These are phyloP conservation scores for Wallacemonas sp. DNA, from an alignment of 208 protist species.

Conservation along the genomic window DNA sequence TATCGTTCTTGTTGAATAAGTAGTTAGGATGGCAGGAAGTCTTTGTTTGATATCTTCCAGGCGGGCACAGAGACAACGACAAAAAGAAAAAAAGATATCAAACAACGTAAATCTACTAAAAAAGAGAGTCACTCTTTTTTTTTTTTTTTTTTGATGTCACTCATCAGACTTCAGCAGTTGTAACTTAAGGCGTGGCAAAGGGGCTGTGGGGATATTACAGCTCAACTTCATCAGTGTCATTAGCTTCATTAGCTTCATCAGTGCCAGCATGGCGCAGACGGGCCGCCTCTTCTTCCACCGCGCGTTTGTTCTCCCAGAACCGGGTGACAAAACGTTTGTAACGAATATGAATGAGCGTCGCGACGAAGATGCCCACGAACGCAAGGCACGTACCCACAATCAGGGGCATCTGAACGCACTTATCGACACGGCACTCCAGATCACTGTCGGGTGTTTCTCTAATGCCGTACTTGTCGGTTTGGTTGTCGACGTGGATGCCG, in stretches of 20 bases:
- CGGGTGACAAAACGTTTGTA: conserved; percentile 43
- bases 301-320: neutral
- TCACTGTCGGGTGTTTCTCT: conserved; percentile 14
- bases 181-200: conserved; percentile 16
- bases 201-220: conserved; percentile 15
- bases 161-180: neutral
- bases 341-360: conserved; percentile 38
- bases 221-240: neutral
- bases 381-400: conserved; percentile 43
- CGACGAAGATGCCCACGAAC: conserved; percentile 32
- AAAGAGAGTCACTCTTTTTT: neutral
- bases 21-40: too few relatives aligned
- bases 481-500: conserved; percentile 45
- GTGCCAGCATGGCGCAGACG: neutral
- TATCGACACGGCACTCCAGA: conserved; percentile 30
- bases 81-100: too few relatives aligned
- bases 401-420: conserved; percentile 45
- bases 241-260: neutral
- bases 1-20: too few relatives aligned
- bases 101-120: too few relatives aligned
- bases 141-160: neutral
- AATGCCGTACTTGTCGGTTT: conserved; percentile 27
- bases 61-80: too few relatives aligned
- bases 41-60: too few relatives aligned
- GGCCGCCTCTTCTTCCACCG: conserved; percentile 2